Base-by-base conservation (phyloP, 345 rosid genomes). In the Psidium guajava region DNA sequence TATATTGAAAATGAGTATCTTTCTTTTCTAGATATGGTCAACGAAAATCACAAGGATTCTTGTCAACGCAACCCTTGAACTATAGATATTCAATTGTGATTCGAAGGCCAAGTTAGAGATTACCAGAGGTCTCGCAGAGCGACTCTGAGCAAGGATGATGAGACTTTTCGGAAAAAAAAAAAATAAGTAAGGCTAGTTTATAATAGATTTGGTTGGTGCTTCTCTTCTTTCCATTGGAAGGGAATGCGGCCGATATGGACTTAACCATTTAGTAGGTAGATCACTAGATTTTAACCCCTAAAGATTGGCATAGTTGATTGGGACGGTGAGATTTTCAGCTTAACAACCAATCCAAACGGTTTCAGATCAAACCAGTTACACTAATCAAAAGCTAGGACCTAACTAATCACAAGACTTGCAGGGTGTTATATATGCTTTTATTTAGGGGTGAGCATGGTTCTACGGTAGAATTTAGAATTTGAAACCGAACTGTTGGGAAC, bases 21-120 rank as follows among this genome's bases (percentile, higher is more conserved):
- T 28, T 61, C 40, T 61, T 61, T 16, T 28, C 1, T 15, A 18
- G 75, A 8, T 64, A 64, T 64, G 75, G 42, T 64, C 22, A 15
- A 64, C 22, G 16, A 28, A 40, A 0, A 40, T 64, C 32, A 0
- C 9, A 22, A 8, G 36, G 42, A 3, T 5, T 0, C 0, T 6
- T 8, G 8, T 16, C 32, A 28, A 15, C 36, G 15, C 8, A 7
- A 8, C 5, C 75, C 18, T 40, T 10, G 28, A 28, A 8, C 32
- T 15, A 18, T 27, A 61, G 28, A 61, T 3, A 15, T 61, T 61
- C 8, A 11, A 28, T 61, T 61, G 36, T 3, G 3, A 36, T 36
- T 36, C 36, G 36, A 36, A 36, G 36, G 3, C 36, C 36, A 36
- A 36, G 36, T 3, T 36, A 36, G 36, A 36, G 36, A 36, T 3